A percentile compares a stretch with the other conserved stretches of the same genome.
Conservation (phyloP, 768 basidiomycete species). For the Mycena maculata region DNA sequence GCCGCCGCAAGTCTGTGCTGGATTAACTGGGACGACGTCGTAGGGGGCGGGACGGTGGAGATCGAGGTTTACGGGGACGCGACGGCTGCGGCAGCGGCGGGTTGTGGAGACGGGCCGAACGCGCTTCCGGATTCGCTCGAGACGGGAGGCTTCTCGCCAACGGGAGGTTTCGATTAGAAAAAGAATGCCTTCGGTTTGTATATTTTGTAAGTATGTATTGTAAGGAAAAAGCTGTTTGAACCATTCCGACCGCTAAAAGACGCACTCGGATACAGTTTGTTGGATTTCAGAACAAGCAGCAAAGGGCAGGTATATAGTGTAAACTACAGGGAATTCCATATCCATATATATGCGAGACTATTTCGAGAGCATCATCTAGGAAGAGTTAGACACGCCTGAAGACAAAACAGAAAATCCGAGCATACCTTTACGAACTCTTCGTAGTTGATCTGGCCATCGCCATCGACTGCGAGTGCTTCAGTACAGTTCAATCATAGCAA, state of each 20-base stretch:
- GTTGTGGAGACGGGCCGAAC: constrained; percentile 50
- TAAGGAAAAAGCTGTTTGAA: no score
- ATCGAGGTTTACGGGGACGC: constrained; percentile 58
- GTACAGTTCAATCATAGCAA: not conserved
- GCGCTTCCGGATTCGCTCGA: constrained; percentile 55
- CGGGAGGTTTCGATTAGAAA: no score
- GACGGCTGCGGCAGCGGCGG: constrained; percentile 45
- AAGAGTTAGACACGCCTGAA: not conserved
- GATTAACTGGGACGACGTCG: constrained; percentile 57
- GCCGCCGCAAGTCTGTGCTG: constrained; percentile 53
- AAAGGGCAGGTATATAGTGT: constrained; percentile 22
- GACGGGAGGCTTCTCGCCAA: constrained; percentile 50
- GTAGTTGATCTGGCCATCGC: constrained; percentile 36
- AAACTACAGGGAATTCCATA: constrained; percentile 29
- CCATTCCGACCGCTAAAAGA: no score
- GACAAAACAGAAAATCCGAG: not conserved
- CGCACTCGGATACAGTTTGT: constrained; percentile 19
- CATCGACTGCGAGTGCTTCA: constrained; percentile 22
- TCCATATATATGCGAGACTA: constrained; percentile 29
- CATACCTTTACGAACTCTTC: constrained; percentile 46
- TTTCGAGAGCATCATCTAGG: constrained; percentile 50
- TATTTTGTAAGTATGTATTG: no score
- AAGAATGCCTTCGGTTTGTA: no score
- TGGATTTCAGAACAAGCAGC: constrained; percentile 14
- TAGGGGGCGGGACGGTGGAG: constrained; percentile 56